Evolutionary conservation across 495 filamentous ascomycete species (phyloP).

Genomic region (Evernia prunastri): DNA sequence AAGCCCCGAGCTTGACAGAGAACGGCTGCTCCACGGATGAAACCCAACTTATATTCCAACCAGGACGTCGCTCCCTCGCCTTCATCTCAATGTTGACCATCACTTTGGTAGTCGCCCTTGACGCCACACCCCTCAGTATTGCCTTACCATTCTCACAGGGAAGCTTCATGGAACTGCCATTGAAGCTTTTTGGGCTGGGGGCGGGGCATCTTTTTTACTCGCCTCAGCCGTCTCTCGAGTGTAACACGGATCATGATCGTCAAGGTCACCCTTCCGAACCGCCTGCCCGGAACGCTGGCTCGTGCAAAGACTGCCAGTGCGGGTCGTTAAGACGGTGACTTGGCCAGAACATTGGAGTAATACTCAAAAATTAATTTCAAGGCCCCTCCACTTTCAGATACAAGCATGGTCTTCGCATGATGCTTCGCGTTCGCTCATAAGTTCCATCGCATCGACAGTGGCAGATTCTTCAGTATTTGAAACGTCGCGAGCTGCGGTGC

Average conservation of each 20-base stretch:
- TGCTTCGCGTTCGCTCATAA: neutral
- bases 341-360: neutral
- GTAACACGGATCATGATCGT: neutral
- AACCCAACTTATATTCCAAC: too few species aligned
- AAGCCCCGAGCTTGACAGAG: too few species aligned
- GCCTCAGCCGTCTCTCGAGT: too few species aligned
- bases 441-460: neutral
- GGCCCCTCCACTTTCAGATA: neutral
- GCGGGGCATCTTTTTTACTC: too few species aligned
- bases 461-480: neutral
- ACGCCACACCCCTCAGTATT: too few species aligned
- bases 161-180: too few species aligned
- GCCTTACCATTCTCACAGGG: too few species aligned
- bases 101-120: too few species aligned
- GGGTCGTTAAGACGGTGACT: neutral
- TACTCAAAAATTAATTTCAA: neutral
- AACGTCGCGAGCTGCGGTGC: neutral
- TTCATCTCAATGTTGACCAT: too few species aligned
- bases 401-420: neutral
- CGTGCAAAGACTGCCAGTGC: neutral
- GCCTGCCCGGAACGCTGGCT: neutral
- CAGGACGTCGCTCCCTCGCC: too few species aligned
- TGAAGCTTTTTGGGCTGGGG: too few species aligned
- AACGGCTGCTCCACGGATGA: too few species aligned
- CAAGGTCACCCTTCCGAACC: neutral